Evolutionary conservation across 164 flowering plant species (phyloP).

Genomic region (Nymphaea colorata): DNA sequence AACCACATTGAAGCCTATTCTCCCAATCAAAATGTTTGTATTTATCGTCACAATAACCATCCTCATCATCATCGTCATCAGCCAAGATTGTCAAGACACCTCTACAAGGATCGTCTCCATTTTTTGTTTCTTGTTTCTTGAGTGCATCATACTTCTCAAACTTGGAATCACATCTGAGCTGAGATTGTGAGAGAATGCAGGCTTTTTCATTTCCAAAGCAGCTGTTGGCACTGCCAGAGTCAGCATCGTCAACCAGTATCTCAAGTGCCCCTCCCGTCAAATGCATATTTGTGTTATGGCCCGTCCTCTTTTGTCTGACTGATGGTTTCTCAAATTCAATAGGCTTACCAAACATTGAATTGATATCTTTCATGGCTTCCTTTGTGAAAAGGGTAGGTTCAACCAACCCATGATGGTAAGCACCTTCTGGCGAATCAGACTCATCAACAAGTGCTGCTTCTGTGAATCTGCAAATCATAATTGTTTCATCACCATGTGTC

Average conservation of each 20-base stretch:
- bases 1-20: neutral
- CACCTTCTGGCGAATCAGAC: constrained; percentile 1
- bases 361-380: constrained; percentile 1
- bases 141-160: neutral
- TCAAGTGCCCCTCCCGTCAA: constrained; percentile 30
- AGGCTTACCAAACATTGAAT: constrained; percentile 1
- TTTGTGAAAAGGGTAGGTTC: constrained; percentile 3
- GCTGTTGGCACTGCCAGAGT: neutral
- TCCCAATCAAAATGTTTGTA: neutral
- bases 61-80: constrained; percentile 11
- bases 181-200: neutral
- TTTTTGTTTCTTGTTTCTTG: neutral
- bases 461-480: neutral
- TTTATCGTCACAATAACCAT: constrained; percentile 2
- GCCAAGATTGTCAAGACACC: constrained; percentile 8
- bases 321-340: constrained; percentile 3
- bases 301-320: neutral
- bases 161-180: neutral
- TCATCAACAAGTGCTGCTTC: constrained; percentile 1
- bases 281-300: constrained; percentile 9
- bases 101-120: constrained; percentile 1
- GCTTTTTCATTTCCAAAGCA: neutral
- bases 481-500: neutral
- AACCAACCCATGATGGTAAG: constrained; percentile 1
- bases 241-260: constrained; percentile 55